Evolutionary conservation across 2,329 filamentous ascomycete species (phyloP), one percentile per base, ranked within the genome.

Genomic region (Chaetomium olivaceum): DNA sequence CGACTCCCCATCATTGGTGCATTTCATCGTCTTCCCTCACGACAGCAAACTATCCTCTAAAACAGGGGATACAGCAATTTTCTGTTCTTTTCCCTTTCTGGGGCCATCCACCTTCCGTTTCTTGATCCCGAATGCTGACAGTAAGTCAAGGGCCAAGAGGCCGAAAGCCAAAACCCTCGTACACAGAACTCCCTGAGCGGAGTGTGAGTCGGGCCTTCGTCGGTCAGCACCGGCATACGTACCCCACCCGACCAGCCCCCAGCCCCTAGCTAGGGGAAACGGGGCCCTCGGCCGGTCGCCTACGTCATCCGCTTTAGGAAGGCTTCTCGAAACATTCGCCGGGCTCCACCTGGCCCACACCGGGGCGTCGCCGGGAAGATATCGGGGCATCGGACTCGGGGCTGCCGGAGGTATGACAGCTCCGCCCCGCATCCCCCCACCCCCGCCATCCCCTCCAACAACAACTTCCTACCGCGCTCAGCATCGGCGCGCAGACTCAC

Each of bases 301-400:
- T 39, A 46, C 39, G 29, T 21, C 33, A 43, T 36, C 39, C 61
- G 6, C 8, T 52, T 69, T 65, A 58, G 65, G 68, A 69, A 71
- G 50, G 23, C 63, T 69, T 71, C 69, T 54, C 67, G 69, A 69
- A 68, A 21, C 19, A 48, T 65, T 69, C 65, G 33, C 63, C 62
- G 57, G 27, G 14, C 29, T 58, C 60, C 60, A 50, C 59, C 29
- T 56, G 39, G 56, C 11, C 23, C n/a, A 21, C 33, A 61, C 48
- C 9, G 29, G 39, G 43, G 16, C 56, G 31, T 19, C 50, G 57
- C 31, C 21, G 46, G n/a, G 57, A 50, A 2, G 3, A 9, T 23
- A 23, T 27, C 11, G 5, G 33, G 14, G 21, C 29, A 55, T 8
- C 21, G 39, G 61, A 52, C 19, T 43, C 31, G 27, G 50, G 31